Evolutionary conservation across 768 basidiomycete genomes (phyloP), one percentile per base, ranked within the genome.

Genomic region (Cubamyces sp.): DNA sequence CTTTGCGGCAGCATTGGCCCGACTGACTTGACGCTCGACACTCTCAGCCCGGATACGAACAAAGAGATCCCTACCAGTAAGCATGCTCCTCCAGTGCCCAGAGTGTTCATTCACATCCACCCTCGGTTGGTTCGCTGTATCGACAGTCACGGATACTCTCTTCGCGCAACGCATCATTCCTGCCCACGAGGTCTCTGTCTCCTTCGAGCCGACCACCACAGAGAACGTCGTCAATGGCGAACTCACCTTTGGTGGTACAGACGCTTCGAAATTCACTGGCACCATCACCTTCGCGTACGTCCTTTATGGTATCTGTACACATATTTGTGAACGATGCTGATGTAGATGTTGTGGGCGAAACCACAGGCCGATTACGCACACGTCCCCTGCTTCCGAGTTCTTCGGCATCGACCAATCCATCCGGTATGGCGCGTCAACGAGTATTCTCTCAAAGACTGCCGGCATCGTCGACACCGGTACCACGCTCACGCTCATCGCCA

Each of bases 1-100:
- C 60, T 18, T 42, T 46, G 34, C 34, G 34, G 18, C 28, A 89
- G 87, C n/a, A 82, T 90, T 61, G 88, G 88, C 41, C 88, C 88
- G n/a, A 73, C 75, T 14, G 78, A 74, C 58, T 76, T 90, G 54
- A 89, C 88, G 0, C 14, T 73, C 26, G 58, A 79, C 69, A 73
- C 71, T 2, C 49, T 69, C 26, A 48, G 15, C 34, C 64, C 66
- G 8, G 64, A 66, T 53, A 51, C 47, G n/a, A 28, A 21, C 12
- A 21, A 40, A 8, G 53, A 54, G 4, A 51, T 68, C 48, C 61
- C 64, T 5, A 68, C 67, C 11, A 61, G 67, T 68, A 34, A 19
- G 49, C 50, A 15, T 28, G 14, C 5, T 5, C 7, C 3, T 23
- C 26, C 34, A 34, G 34, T 11, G 5, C 34, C 9, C 34, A 9